Evolutionary conservation across 805 yeast species (phyloP).

Genomic region (Barnettozyma californica): DNA sequence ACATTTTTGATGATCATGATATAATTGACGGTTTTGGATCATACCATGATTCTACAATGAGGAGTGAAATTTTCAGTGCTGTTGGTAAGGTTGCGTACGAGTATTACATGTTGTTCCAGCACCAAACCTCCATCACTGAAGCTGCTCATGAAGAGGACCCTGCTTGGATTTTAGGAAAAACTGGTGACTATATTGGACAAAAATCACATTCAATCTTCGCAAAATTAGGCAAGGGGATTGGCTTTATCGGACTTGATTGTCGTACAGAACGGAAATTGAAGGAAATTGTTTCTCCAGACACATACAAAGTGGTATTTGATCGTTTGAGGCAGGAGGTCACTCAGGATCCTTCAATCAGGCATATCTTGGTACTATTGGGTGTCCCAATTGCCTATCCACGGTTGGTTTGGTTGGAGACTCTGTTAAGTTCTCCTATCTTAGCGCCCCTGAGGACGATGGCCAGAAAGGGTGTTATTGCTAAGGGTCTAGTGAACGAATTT

Average conservation of each 20-base stretch:
- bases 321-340: constrained; percentile 53
- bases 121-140: constrained; percentile 53
- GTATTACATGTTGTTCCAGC: constrained; percentile 90
- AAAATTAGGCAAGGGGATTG: constrained; percentile 68
- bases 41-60: constrained; percentile 72
- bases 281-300: constrained; percentile 45
- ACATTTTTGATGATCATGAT: constrained; percentile 92
- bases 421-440: constrained; percentile 58
- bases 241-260: constrained; percentile 81
- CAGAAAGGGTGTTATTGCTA: constrained; percentile 53
- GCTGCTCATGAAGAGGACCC: constrained; percentile 37
- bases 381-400: constrained; percentile 95
- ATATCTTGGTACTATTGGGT: constrained; percentile 78
- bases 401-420: constrained; percentile 80
- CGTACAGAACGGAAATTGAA: constrained; percentile 79
- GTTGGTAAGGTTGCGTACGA: constrained; percentile 78
- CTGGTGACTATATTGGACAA: constrained; percentile 69
- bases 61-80: constrained; percentile 56
- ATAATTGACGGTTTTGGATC: constrained; percentile 96
- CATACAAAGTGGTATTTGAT: constrained; percentile 58
- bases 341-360: constrained; percentile 53
- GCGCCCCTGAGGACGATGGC: constrained; percentile 61
- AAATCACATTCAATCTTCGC: constrained; percentile 64
- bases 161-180: constrained; percentile 58
- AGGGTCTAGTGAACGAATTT: constrained; percentile 82